Base-by-base conservation (phyloP, 805 yeast species). In the Metschnikowia gruessii region DNA sequence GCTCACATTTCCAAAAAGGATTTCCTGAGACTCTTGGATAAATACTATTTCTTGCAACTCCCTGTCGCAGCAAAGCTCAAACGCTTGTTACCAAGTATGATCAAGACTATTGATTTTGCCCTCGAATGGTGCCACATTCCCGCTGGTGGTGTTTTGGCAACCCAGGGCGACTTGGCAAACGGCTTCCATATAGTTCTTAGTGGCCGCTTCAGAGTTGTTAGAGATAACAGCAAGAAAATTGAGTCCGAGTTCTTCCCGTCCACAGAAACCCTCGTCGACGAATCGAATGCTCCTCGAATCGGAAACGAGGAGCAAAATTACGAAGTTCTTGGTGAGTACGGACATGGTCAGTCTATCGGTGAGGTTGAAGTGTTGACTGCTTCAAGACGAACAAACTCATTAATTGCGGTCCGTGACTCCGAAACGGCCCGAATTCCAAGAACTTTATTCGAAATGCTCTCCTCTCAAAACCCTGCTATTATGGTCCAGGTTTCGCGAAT, bases 341-440 rank as follows among this genome's bases (percentile, higher is more conserved):
- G 97, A 1, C 96, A 90, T 63, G 97, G 97, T 6, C 95, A 89
- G 56, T 86, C 96, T 34, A 78, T 94, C 49, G 99, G 98, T 3
- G 98, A 92, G 65, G 85, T 94, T 8, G 99, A 92, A 63, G 97
- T 92, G 3, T 72, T 92, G 51, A 89, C 95, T 0, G 89, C 89
- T 11, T 77, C 85, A 10, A 76, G 82, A 46, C 77, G 95, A 61
- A 76, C 80, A 3, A 75, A 75, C 40, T 82, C 91, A 0, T 76
- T 86, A 53, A 81, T 88, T 33, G 96, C 98, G 0, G 87, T 92
- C 0, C 74, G 99, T 59, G 98, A 92, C 55, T 86, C 97, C 0
- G 99, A 94, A 64, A 74, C 92, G 24, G 97, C 96, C 0, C 76
- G 97, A 61, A 87, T 92, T 45, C 98, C 99, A 13, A 79, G 96